Evolutionary conservation across 2,329 filamentous ascomycete species (phyloP), one percentile per base, ranked within the genome.

Genomic region (Pyricularia sp.): DNA sequence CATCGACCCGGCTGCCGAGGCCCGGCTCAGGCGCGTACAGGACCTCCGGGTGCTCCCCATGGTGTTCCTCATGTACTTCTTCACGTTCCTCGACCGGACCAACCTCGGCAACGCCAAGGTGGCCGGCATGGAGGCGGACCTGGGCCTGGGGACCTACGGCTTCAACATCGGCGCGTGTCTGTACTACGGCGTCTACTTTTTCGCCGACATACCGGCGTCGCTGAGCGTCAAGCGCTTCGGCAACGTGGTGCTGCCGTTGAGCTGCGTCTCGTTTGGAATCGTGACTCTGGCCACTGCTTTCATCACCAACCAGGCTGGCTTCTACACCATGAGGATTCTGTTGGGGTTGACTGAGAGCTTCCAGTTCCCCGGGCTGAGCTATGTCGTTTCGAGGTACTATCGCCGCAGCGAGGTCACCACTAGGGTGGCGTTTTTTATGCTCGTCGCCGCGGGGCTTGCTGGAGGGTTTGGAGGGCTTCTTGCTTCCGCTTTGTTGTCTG

Each of bases 41-140:
- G 70, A 76, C 1, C 70, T 79, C 57, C 65, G 67, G 3, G 68
- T 70, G 7, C 65, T 70, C 2, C 78, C 78, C 6, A 75, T 73
- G 86, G 57, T 91, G 13, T 88, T 85, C 66, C 78, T 91, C 62
- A 80, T 92, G 40, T 92, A 92, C 70, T 80, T 93, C 1, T 81
- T 91, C 64, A 88, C 87, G 66, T 92, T 91, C 73, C 81, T 92
- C 59, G 86, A 88, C 71, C 81, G 88, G 16, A 92, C 90, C 30
- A 93, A 94, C 70, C 90, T 93, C 66, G 90, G 90, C 60, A 82
- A 82, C 75, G 91, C 84, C 49, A 86, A 85, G 68, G 82, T 87
- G 66, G 82, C 82, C 28, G 77, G 79, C 62, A 74, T 85, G 12
- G 68, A 75, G 31, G 69, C 79, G 12, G 85, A 89, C 65, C 77